Percentiles rank a stretch among this genome's conserved stretches.
Conservation (phyloP, 257 asterid genomes). For the Salvia hispanica region DNA sequence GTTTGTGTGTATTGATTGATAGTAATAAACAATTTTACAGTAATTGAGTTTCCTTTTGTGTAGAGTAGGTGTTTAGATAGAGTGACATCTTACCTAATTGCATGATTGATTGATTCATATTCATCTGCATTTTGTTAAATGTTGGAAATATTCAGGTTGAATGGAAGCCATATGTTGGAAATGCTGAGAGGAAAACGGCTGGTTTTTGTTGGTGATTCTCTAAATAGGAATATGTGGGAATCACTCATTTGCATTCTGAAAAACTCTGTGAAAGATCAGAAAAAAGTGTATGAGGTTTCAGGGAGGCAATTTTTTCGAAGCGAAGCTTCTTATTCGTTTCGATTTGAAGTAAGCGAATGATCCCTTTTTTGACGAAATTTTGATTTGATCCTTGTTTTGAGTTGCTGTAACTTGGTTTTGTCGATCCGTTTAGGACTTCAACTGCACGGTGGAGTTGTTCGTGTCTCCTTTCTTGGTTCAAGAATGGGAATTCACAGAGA, state of each 20-base stretch:
- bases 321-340: constrained; percentile 62
- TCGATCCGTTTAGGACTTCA: constrained; percentile 51
- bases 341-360: constrained; percentile 53
- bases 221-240: constrained; percentile 86
- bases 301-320: constrained; percentile 61
- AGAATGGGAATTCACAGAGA: constrained; percentile 57
- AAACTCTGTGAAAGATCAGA: constrained; percentile 56
- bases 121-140: background rate
- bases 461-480: constrained; percentile 72
- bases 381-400: background rate
- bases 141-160: constrained; percentile 42
- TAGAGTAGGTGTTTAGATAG: background rate
- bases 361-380: background rate
- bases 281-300: constrained; percentile 60
- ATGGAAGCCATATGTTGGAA: constrained; percentile 67
- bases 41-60: background rate
- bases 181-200: constrained; percentile 63
- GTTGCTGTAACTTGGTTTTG: background rate
- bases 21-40: background rate
- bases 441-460: constrained; percentile 69
- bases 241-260: constrained; percentile 73
- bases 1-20: constrained; percentile 27
- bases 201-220: constrained; percentile 74
- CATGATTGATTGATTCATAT: background rate
- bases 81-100: constrained; percentile 16